Conservation (phyloP, 2,329 filamentous ascomycete species). For the Chrysoporthe austroafricana region DNA sequence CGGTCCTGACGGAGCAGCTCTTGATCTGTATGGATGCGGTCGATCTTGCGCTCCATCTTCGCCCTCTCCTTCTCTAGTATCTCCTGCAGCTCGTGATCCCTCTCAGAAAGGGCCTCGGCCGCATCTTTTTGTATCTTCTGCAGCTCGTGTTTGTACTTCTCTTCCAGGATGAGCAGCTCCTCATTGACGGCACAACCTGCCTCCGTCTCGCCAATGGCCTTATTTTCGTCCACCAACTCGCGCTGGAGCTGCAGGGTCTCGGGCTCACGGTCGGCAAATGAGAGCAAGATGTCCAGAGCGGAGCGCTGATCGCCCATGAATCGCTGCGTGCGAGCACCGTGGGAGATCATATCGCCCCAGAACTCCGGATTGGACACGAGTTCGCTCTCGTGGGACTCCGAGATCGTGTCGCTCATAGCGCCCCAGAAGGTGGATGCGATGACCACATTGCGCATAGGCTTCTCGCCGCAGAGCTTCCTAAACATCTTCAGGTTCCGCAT, state of each 20-base stretch:
- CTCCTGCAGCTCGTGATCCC: conserved; percentile 7
- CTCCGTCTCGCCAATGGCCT: conserved; percentile 2
- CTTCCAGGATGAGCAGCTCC: conserved; percentile 4
- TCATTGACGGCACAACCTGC: conserved; percentile 5
- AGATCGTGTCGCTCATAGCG: background rate
- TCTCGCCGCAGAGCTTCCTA: conserved; percentile 13
- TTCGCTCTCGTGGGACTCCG: conserved; percentile 8
- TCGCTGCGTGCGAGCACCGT: background rate
- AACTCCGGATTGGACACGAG: conserved; percentile 1
- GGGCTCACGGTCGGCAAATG: background rate
- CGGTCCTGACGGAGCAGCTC: conserved; percentile 11
- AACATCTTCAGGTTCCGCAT: conserved; percentile 14
- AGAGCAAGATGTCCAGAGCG: conserved; percentile 1
- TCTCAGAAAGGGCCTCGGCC: conserved; percentile 3
- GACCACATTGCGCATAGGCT: conserved; percentile 10
- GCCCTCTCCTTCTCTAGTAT: conserved; percentile 8
- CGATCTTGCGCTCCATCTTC: conserved; percentile 11
- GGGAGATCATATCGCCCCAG: conserved; percentile 13
- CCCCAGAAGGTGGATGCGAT: conserved; percentile 10
- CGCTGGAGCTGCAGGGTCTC: conserved; percentile 7
- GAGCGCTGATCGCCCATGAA: background rate
- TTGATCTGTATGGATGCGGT: conserved; percentile 9
- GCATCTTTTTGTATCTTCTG: conserved; percentile 1
- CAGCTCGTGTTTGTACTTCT: background rate
- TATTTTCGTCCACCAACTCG: conserved; percentile 1